Evolutionary conservation across 805 yeast genomes (phyloP).

Genomic region (Schizosaccharomyces osmophilus): DNA sequence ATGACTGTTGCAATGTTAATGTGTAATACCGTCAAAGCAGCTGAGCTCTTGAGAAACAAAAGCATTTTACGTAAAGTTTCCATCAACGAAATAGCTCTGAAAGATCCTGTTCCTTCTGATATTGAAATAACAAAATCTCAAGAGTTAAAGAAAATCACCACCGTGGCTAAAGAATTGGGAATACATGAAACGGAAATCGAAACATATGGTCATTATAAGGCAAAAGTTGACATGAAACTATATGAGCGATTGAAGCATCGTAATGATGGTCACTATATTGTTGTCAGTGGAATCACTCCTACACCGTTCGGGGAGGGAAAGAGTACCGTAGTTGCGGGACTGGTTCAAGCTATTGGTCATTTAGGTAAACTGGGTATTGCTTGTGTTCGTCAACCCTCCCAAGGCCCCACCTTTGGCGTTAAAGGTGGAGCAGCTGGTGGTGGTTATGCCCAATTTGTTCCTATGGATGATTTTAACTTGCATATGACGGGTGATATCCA

Average conservation of each 20-base stretch:
- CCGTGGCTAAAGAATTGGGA: constrained; percentile 64
- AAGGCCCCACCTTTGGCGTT: constrained; percentile 98
- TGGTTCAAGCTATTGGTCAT: constrained; percentile 89
- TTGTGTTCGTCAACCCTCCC: constrained; percentile 87
- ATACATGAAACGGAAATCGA: constrained; percentile 56
- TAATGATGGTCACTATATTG: constrained; percentile 60
- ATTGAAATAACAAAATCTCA: constrained; percentile 74
- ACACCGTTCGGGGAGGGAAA: constrained; percentile 97
- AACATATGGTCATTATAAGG: constrained; percentile 71
- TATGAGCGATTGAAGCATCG: constrained; percentile 39
- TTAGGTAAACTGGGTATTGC: constrained; percentile 65
- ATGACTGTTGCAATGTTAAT: constrained; percentile 96
- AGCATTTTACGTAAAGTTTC: constrained; percentile 26
- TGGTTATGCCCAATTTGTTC: constrained; percentile 91
- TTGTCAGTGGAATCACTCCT: constrained; percentile 94
- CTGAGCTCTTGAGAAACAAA: constrained; percentile 28
- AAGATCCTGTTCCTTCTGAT: constrained; percentile 69
- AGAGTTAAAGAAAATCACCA: constrained; percentile 55
- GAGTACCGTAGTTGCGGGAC: constrained; percentile 84
- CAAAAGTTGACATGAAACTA: constrained; percentile 51
- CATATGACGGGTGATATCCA: constrained; percentile 95
- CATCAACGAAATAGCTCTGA: constrained; percentile 24
- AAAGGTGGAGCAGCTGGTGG: constrained; percentile 99
- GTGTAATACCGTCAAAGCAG: constrained; percentile 58
- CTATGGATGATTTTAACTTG: constrained; percentile 97